Conservation (phyloP, 2,329 filamentous ascomycete genomes). For the Bipolaris sorokiniana region DNA sequence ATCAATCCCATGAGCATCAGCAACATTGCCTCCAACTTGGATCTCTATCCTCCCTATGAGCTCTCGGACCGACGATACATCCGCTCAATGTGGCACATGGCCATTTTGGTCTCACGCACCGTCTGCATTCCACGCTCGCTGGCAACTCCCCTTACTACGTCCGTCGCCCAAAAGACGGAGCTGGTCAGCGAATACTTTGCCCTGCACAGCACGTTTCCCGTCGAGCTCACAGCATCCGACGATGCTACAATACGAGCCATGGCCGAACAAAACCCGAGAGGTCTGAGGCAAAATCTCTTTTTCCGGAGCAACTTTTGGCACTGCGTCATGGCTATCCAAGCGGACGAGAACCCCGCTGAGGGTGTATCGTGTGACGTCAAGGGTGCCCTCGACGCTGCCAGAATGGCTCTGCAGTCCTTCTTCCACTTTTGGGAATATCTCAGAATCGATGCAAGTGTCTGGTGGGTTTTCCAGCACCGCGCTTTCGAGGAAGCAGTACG, state of each 20-base stretch:
- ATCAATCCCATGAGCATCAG: constrained; percentile 60
- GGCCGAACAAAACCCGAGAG: constrained; percentile 66
- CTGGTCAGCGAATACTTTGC: constrained; percentile 72
- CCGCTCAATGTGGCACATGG: constrained; percentile 77
- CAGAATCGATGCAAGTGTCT: constrained; percentile 74
- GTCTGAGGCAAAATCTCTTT: constrained; percentile 76
- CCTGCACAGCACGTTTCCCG: constrained; percentile 75
- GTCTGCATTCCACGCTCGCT: constrained; percentile 78
- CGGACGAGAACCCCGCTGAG: constrained; percentile 67
- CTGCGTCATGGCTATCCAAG: constrained; percentile 79
- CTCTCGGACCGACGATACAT: constrained; percentile 62
- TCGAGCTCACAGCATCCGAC: constrained; percentile 72
- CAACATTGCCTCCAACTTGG: constrained; percentile 52
- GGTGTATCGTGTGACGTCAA: constrained; percentile 63
- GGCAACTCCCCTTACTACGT: constrained; percentile 72
- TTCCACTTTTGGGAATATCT: constrained; percentile 75
- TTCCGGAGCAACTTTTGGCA: constrained; percentile 84
- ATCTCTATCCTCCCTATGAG: constrained; percentile 49
- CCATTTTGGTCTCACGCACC: constrained; percentile 77
- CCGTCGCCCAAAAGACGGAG: constrained; percentile 70
- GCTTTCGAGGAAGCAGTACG: constrained; percentile 79
- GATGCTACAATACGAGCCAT: constrained; percentile 64
- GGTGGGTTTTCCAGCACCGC: constrained; percentile 85
- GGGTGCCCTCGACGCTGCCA: constrained; percentile 74
- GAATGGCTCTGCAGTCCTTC: constrained; percentile 75